Evolutionary conservation across 2,329 filamentous ascomycete genomes (phyloP).

Genomic region (Aspergillus alliaceus): DNA sequence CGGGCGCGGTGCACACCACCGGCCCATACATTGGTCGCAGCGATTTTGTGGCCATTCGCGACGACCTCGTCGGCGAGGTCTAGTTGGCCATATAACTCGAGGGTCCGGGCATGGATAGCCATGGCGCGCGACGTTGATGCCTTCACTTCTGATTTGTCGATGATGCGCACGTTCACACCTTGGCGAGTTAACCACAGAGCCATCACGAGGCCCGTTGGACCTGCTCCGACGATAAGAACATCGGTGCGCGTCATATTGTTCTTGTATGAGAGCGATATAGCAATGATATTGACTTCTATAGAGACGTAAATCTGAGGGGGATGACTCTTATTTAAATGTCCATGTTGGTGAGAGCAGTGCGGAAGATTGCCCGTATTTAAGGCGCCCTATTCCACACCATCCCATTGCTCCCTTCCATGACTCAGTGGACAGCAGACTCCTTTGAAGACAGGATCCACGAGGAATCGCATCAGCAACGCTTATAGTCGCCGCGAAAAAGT

Average conservation of each 20-base stretch:
- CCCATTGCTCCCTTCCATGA: neutral
- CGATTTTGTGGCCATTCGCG: constrained; percentile 36
- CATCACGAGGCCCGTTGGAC: constrained; percentile 47
- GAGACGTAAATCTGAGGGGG: too few relatives aligned
- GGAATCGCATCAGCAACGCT: neutral
- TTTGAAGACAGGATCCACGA: too few relatives aligned
- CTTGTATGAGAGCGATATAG: too few relatives aligned
- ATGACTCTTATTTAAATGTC: too few relatives aligned
- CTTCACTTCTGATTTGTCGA: constrained; percentile 46
- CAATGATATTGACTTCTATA: too few relatives aligned
- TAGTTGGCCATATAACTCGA: constrained; percentile 53
- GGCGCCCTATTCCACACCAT: neutral
- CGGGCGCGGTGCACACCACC: constrained; percentile 21
- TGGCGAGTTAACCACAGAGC: constrained; percentile 50
- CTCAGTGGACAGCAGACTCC: neutral
- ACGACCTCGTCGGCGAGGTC: constrained; percentile 39
- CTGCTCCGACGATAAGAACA: constrained; percentile 49
- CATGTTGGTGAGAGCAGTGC: neutral
- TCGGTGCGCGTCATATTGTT: constrained; percentile 8
- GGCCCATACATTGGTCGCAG: constrained; percentile 40
- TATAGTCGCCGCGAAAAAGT: neutral
- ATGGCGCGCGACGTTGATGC: constrained; percentile 40
- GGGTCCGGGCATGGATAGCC: constrained; percentile 50
- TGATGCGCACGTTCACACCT: constrained; percentile 49
- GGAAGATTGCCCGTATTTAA: neutral